Evolutionary conservation across 495 filamentous ascomycete genomes (phyloP), one percentile per base, ranked within the genome.

Genomic region (Hypoxylon perforatum): DNA sequence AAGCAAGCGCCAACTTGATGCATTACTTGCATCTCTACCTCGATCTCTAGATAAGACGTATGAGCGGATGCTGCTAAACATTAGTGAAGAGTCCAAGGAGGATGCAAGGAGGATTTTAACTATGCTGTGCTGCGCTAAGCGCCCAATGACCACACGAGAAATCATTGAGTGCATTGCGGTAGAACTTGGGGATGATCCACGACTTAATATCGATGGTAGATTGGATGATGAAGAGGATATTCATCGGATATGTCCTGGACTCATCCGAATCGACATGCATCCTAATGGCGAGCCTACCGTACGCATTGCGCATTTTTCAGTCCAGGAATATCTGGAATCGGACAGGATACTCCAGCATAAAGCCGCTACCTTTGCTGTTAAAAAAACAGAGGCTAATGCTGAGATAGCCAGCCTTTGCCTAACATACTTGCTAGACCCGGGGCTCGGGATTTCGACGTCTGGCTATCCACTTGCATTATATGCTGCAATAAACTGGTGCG

Each of bases 21-120:
- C 75, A 41, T 70, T 69, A 21, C 57, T 81, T 9, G 38, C 44
- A 9, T 67, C 70, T 0, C 56, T 81, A 22, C 80, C 80, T 5
- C 30, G 11, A 11, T 5, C 30, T 5, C 11, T 35, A 35, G 30
- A 35, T 11, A 11, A 35, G 30, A 35, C 30, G 4, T 35, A 35
- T 11, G 5, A 11, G 30, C 30, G 11, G 30, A 35, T 35, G 30
- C 30, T 45, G 7, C 14, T 5, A n/a, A 45, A 45, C 15, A 45
- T 45, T 21, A 4, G 6, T 15, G 6, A 5, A 5, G 5, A 6
- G 18, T 70, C 69, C 49, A 44, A 61, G n/a, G 42, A 70, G 5
- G 69, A 79, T 38, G 74, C 69, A 21, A 60, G 60, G 17, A 71
- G 65, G 22, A 53, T 78, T 12, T 63, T 81, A 36, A 73, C 67